Evolutionary conservation across 2,329 filamentous ascomycete genomes (phyloP), one percentile per base, ranked within the genome.

Genomic region (Colletotrichum sp.): DNA sequence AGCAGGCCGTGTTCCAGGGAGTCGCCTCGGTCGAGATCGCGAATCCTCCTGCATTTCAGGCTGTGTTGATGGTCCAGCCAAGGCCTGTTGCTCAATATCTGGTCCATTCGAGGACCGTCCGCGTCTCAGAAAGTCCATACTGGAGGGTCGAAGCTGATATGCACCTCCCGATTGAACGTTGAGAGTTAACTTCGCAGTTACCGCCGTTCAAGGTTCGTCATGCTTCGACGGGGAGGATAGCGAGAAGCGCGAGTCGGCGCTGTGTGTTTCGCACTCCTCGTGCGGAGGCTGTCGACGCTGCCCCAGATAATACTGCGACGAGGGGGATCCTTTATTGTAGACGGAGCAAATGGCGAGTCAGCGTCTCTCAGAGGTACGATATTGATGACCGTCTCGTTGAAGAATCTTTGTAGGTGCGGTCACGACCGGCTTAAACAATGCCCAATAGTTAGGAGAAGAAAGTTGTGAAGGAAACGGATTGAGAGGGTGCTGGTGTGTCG

Each of bases 11-110:
- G 55, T 63, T n/a, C 69, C 52, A 69, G 69, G 66, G 26, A 73
- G 60, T 7, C 49, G 73, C 65, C 69, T 55, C 16, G 66, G 52
- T 30, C 36, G 59, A 55, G 76, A 28, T 49, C 28, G 59, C 26
- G 65, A 52, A 16, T 62, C 72, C 32, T 77, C 73, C 9, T 65
- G 64, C 76, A 77, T 77, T 64, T 76, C 76, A 15, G 73, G 76
- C 39, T 70, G 76, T 30, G 66, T 39, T 21, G 72, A 69, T 63
- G 69, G 44, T 39, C 63, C 69, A 21, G 72, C 72, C 57, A 65
- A 34, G 18, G 49, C 63, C 68, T 76, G 73, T 60, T 76, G 76
- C 60, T 77, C 76, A 10, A 70, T 59, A 24, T 70, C 73, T 16
- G 34, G 28, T 18, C 62, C 57, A 21, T 66, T 44, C 15, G 65